phyloP scores from a whole-genome alignment of 2,329 filamentous ascomycete species.

The Camptophora hylomeconis region DNA sequence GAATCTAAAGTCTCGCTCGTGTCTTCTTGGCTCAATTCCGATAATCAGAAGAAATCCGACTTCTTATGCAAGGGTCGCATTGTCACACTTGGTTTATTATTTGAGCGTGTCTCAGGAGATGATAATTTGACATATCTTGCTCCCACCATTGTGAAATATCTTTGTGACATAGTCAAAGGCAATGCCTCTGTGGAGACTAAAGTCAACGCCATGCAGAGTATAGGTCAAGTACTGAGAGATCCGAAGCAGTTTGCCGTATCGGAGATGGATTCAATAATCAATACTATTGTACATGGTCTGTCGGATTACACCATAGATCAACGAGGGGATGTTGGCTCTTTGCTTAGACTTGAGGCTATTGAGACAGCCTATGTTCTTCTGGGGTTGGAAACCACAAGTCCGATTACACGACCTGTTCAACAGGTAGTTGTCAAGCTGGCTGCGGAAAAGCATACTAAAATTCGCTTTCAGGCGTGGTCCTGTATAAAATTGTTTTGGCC shows the following conservation, averaged over 20 bases:
- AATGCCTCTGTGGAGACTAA: constrained; percentile 14
- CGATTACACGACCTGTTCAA: constrained; percentile 7
- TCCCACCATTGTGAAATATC: constrained; percentile 6
- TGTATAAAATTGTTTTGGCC: constrained; percentile 30
- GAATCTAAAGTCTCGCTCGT: constrained; percentile 23
- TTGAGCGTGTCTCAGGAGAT: constrained; percentile 19
- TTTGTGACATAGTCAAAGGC: constrained; percentile 10
- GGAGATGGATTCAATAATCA: constrained; percentile 18
- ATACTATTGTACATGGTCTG: constrained; percentile 33
- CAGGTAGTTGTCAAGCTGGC: constrained; percentile 53
- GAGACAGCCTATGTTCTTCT: constrained; percentile 43
- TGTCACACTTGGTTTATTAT: constrained; percentile 28
- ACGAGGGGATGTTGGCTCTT: constrained; percentile 78
- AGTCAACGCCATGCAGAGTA: constrained; percentile 14
- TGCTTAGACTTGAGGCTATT: constrained; percentile 69
- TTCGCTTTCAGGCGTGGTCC: constrained; percentile 46
- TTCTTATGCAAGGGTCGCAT: constrained; percentile 32
- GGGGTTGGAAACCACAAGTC: constrained; percentile 10
- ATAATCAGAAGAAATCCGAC: constrained; percentile 23
- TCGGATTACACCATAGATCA: constrained; percentile 88
- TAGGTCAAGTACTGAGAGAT: constrained; percentile 1
- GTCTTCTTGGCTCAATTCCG: constrained; percentile 27
- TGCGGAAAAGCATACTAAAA: constrained; percentile 80
- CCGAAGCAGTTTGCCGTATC: constrained; percentile 24
- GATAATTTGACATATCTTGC: constrained; percentile 4